Conservation (phyloP, 1,284 basidiomycete genomes). For the Mycena sp. region DNA sequence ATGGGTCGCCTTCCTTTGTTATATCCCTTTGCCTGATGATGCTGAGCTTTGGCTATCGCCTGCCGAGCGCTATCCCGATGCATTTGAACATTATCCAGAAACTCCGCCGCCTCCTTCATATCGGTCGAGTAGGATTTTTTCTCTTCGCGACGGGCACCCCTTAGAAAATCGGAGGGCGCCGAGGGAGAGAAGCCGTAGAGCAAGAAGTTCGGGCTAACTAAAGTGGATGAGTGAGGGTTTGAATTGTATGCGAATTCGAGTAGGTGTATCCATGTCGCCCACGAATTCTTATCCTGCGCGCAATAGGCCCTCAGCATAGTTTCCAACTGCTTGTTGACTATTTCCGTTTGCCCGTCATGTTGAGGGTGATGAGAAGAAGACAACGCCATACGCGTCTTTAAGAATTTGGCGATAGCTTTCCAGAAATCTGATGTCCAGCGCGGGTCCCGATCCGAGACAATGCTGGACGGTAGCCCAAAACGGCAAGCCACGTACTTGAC, state of each 20-base stretch:
- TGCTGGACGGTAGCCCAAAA: slow-evolving; percentile 42
- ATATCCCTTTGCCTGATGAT: slow-evolving; percentile 15
- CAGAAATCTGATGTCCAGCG: slow-evolving; percentile 46
- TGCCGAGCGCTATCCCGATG: slow-evolving; percentile 10
- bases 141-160: too few relatives aligned
- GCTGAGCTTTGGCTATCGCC: slow-evolving; percentile 15
- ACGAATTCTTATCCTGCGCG: background rate
- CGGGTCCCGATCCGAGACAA: slow-evolving; percentile 46
- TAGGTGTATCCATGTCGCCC: slow-evolving; percentile 39
- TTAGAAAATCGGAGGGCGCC: background rate
- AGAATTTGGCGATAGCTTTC: slow-evolving; percentile 34
- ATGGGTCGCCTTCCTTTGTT: background rate
- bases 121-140: background rate
- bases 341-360: slow-evolving; percentile 58
- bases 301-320: slow-evolving; percentile 20
- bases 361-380: slow-evolving; percentile 52
- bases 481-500: slow-evolving; percentile 42
- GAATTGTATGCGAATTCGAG: slow-evolving; percentile 49
- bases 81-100: background rate
- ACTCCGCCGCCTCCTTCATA: background rate
- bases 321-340: slow-evolving; percentile 18
- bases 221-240: slow-evolving; percentile 41
- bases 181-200: slow-evolving; percentile 37
- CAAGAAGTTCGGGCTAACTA: slow-evolving; percentile 38
- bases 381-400: slow-evolving; percentile 37